phyloP scores from a whole-genome alignment of 2,329 filamentous ascomycete genomes.

The Biscogniauxia mediterranea region DNA sequence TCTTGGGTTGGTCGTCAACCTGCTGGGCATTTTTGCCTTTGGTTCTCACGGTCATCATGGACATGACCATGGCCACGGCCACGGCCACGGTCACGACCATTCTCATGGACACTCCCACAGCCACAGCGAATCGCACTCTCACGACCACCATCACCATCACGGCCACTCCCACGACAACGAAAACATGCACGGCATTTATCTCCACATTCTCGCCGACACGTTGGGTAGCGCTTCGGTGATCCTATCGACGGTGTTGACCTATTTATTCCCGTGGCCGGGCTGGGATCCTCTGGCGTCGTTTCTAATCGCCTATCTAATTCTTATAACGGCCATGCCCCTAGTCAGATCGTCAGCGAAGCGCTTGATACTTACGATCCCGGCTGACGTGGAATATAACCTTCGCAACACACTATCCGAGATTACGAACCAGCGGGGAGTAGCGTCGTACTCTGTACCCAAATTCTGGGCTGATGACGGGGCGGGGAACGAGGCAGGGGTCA shows the following conservation, averaged over 20 bases:
- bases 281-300: slow-evolving; percentile 95
- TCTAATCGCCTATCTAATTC: slow-evolving; percentile 89
- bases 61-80: slow-evolving; percentile 40
- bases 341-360: slow-evolving; percentile 81
- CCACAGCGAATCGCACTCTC: slow-evolving; percentile 27
- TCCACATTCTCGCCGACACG: slow-evolving; percentile 93
- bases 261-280: slow-evolving; percentile 84
- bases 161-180: slow-evolving; percentile 76
- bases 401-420: slow-evolving; percentile 85
- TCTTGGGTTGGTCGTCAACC: slow-evolving; percentile 82
- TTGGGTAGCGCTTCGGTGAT: slow-evolving; percentile 94
- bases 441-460: slow-evolving; percentile 79
- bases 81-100: slow-evolving; percentile 37
- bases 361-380: slow-evolving; percentile 80
- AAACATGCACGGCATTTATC: slow-evolving; percentile 96
- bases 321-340: slow-evolving; percentile 85
- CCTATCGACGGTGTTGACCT: slow-evolving; percentile 82
- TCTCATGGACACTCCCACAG: slow-evolving; percentile 37
- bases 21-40: slow-evolving; percentile 88
- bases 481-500: slow-evolving; percentile 43
- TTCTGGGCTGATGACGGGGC: slow-evolving; percentile 85
- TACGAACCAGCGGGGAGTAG: slow-evolving; percentile 77
- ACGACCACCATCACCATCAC: slow-evolving; percentile 31
- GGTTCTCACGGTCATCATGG: slow-evolving; percentile 60
- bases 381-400: slow-evolving; percentile 81